Conservation (phyloP, 371 early-diverging fungal genomes). For the Apophysomyces ossiformis region DNA sequence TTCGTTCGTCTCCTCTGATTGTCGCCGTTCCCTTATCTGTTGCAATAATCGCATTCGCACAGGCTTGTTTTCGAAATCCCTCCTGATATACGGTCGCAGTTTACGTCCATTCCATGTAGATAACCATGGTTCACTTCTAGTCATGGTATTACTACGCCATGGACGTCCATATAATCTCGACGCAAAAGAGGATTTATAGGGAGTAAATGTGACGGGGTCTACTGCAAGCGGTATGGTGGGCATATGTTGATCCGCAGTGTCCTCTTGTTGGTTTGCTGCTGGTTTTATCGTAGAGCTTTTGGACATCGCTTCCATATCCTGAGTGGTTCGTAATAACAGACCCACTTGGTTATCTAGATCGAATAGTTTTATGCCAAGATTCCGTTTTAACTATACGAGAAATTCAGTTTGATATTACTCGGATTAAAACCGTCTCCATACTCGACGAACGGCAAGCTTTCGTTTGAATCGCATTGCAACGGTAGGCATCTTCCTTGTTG, state of each 20-base stretch:
- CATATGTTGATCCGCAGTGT: slow-evolving; percentile 11
- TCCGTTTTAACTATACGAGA: slow-evolving; percentile 52
- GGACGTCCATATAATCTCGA: slow-evolving; percentile 73
- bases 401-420: background rate
- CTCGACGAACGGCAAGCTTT: slow-evolving; percentile 67
- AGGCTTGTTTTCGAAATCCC: slow-evolving; percentile 62
- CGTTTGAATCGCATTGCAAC: slow-evolving; percentile 66
- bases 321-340: slow-evolving; percentile 36
- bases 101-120: slow-evolving; percentile 72
- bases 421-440: slow-evolving; percentile 12
- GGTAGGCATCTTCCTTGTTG: slow-evolving; percentile 48
- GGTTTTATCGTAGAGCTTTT: slow-evolving; percentile 30
- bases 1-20: slow-evolving; percentile 29
- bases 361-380: slow-evolving; percentile 64
- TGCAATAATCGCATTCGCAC: slow-evolving; percentile 54
- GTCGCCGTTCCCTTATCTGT: slow-evolving; percentile 32
- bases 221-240: slow-evolving; percentile 3
- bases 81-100: slow-evolving; percentile 73
- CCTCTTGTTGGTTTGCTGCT: slow-evolving; percentile 26
- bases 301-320: slow-evolving; percentile 43
- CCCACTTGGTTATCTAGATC: slow-evolving; percentile 62
- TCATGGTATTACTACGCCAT: slow-evolving; percentile 57
- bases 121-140: slow-evolving; percentile 54
- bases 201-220: slow-evolving; percentile 50
- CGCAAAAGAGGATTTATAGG: slow-evolving; percentile 73